Evolutionary conservation across 805 yeast species (phyloP).

Genomic region (Middelhovenomyces tepae): DNA sequence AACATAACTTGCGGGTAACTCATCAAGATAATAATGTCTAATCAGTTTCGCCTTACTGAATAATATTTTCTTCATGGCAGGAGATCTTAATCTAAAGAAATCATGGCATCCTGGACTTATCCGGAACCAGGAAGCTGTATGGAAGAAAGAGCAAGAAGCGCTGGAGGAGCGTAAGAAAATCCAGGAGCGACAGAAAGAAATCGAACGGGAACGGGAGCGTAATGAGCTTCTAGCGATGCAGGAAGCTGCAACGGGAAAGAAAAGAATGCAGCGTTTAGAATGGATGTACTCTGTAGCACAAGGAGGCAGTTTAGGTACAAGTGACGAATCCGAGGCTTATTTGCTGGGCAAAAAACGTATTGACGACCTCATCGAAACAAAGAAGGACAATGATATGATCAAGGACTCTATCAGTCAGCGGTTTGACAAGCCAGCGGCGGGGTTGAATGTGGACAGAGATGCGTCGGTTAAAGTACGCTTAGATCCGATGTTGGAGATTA

Average conservation of each 20-base stretch:
- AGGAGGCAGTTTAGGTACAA: slow-evolving; percentile 20
- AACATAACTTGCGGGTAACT: too few relatives aligned
- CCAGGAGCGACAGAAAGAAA: slow-evolving; percentile 54
- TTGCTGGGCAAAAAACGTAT: slow-evolving; percentile 45
- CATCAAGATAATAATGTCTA: too few relatives aligned
- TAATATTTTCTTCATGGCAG: too few relatives aligned
- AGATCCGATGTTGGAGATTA: too few relatives aligned
- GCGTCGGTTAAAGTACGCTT: too few relatives aligned
- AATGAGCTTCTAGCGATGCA: slow-evolving; percentile 45
- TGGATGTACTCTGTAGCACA: slow-evolving; percentile 78
- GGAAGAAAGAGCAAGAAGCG: slow-evolving; percentile 73
- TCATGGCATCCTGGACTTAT: slow-evolving; percentile 93
- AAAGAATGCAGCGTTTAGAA: slow-evolving; percentile 42
- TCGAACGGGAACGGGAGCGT: slow-evolving; percentile 51
- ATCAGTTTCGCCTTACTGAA: too few relatives aligned
- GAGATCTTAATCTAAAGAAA: slow-evolving; percentile 81
- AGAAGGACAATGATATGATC: neutral
- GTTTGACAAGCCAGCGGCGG: too few relatives aligned
- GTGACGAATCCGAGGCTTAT: slow-evolving; percentile 43
- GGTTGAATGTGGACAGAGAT: too few relatives aligned
- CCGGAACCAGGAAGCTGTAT: slow-evolving; percentile 76
- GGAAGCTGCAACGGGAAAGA: slow-evolving; percentile 31
- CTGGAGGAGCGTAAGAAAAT: slow-evolving; percentile 60
- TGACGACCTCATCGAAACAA: slow-evolving; percentile 20
- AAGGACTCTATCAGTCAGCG: slow-evolving; percentile 1